Evolutionary conservation across 768 basidiomycete genomes (phyloP), one percentile per base, ranked within the genome.

Genomic region (Ramaria sp.): DNA sequence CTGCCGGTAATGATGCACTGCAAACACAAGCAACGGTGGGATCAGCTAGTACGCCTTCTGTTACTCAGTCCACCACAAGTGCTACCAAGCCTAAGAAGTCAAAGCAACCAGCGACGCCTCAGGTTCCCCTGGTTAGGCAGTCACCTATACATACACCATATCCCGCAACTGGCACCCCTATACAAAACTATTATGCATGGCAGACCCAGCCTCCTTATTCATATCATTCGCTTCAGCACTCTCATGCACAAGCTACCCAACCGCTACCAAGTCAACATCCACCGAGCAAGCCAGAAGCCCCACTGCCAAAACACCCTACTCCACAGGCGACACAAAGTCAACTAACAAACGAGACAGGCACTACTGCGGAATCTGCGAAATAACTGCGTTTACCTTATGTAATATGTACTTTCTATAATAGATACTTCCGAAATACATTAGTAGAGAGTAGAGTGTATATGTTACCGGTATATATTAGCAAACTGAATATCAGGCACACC

Each of bases 101-200:
- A 10, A 52, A 34, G 19, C 51, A 52, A 38, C 17, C 51, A 52
- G 10, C 37, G n/a, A 38, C 34, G n/a, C n/a, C 51, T n/a, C 20
- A 4, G 31, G 33, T 4, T 27, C 10, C 49, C 24, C 7, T 30
- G 27, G n/a, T 49, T 5, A 49, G 15, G 24, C 51, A 34, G 17
- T 37, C 48, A 13, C 34, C 49, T 3, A 27, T 33, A 24, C 48
- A 49, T 5, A 53, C 39, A 19, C 22, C n/a, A 46, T 55, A 55
- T 41, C 17, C 52, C n/a, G 46, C 42, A 1, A 20, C 24, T 27
- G 42, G 54, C 7, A 43, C 54, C 10, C 43, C 41, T 38, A 9
- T 53, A 20, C 43, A 20, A 33, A 55, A 43, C 13, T 55, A 55
- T 19, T 55, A 55, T 39, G 38, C 46, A 12, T 47, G 43, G 54